Evolutionary conservation across 2,329 filamentous ascomycete genomes (phyloP).

Genomic region (Macrophomina tecta): DNA sequence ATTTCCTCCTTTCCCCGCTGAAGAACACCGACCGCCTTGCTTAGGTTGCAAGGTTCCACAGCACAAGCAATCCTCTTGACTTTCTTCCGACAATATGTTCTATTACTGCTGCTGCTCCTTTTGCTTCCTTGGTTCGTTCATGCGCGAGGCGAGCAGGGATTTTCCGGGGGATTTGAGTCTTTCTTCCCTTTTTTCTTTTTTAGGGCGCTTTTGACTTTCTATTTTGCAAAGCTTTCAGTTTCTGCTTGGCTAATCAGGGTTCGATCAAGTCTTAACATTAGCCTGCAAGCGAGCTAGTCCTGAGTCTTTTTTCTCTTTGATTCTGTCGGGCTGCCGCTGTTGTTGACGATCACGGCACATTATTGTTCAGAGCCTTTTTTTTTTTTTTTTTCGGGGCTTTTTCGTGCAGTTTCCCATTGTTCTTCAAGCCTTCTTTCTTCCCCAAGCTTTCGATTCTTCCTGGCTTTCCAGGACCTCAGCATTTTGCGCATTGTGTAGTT

Average conservation of each 20-base stretch:
- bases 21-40: conserved; percentile 6
- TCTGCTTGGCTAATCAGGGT: conserved; percentile 20
- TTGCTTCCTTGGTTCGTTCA: conserved; percentile 7
- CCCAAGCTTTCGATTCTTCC: conserved; percentile 2
- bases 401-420: not conserved
- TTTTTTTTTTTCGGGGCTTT: conserved; percentile 1
- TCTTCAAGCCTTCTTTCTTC: not conserved
- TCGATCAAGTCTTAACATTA: conserved; percentile 11
- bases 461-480: not conserved
- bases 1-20: conserved; percentile 12
- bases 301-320: conserved; percentile 10
- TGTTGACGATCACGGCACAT: conserved; percentile 16
- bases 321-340: not conserved
- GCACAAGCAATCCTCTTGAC: conserved; percentile 7
- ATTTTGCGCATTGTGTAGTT: conserved; percentile 21
- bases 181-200: not conserved
- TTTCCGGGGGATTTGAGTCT: conserved; percentile 1
- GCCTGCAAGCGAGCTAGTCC: conserved; percentile 19
- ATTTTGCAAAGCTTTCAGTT: conserved; percentile 24
- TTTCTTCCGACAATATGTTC: not conserved
- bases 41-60: conserved; percentile 7
- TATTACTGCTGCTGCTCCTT: conserved; percentile 18
- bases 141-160: conserved; percentile 7
- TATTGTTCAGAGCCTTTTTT: not conserved
- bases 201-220: conserved; percentile 2